Base-by-base conservation (phyloP, 495 filamentous ascomycete genomes). In the Penicillium verhagenii region DNA sequence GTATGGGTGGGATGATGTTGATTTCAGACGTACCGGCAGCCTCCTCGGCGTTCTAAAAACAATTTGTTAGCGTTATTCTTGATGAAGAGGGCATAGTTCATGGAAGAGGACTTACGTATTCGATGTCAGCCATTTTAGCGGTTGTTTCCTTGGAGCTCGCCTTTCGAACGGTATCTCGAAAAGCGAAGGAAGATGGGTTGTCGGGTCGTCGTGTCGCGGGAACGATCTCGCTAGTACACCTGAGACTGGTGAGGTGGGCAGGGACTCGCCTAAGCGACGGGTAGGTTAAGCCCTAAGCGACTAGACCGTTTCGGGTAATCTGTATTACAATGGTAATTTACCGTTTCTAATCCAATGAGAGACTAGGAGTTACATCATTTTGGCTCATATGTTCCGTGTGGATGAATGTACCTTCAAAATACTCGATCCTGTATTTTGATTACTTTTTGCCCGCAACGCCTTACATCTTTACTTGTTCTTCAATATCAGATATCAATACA, bases 61-160 rank as follows among this genome's bases (percentile, higher is more conserved):
- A 56, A 37, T 42, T 52, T 44, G 69, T 84, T 69, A 84, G 81
- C 39, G 29, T 57, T 25, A 45, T 13, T 45, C 8, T 18, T 46
- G 47, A 31, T 4, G 42, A 10, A 37, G n/a, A 31, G 13, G 48
- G 25, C 16, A 20, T 37, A 49, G 21, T 38, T 9, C 23, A 49
- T 19, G 16, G 28, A 38, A 58, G 52, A 9, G 18, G 19, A 90
- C 90, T 78, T 82, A 93, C 90, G 83, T 96, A 96, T 79, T 91
- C 88, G 67, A 66, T 67, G 80, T 96, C 91, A 84, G 91, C 91
- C 91, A 96, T 96, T 81, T 79, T 92, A 84, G 79, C 82, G 81
- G 77, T 67, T 64, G 63, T 72, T 72, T 78, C 72, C 76, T 71
- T 68, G 64, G 64, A 69, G 65, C 70, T 73, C 72, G 78, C 75